phyloP scores from a whole-genome alignment of 805 yeast genomes.

The Wickerhamomyces bisporus region DNA sequence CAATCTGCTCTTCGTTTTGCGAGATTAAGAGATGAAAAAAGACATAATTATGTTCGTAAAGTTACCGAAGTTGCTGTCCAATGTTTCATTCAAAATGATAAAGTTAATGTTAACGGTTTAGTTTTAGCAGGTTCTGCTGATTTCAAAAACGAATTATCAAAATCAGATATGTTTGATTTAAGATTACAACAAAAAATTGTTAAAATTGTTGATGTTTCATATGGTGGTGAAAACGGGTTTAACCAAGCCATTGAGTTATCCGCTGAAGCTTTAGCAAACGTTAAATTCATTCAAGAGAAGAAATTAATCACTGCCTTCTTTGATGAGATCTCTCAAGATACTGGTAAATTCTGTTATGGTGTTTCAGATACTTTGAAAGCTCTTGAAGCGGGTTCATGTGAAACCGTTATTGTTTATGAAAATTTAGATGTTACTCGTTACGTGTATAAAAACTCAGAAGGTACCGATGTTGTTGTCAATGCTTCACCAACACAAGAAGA shows the following conservation, averaged over 20 bases:
- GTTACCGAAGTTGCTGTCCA: conserved; percentile 98
- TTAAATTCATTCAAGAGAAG: conserved; percentile 97
- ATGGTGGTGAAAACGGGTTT: conserved; percentile 99
- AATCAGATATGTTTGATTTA: conserved; percentile 87
- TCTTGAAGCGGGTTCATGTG: conserved; percentile 93
- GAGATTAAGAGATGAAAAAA: conserved; percentile 97
- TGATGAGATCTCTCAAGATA: conserved; percentile 95
- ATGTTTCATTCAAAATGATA: conserved; percentile 91
- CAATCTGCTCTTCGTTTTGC: conserved; percentile 99
- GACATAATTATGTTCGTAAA: conserved; percentile 97
- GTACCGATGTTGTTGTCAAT: conserved; percentile 65
- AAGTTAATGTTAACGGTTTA: conserved; percentile 89
- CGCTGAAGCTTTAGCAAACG: conserved; percentile 95
- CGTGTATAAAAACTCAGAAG: conserved; percentile 79
- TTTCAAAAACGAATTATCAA: conserved; percentile 90
- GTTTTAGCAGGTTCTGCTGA: conserved; percentile 99
- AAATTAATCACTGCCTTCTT: conserved; percentile 87
- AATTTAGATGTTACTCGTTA: conserved; percentile 83
- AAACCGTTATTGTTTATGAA: conserved; percentile 87
- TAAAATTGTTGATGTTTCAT: conserved; percentile 92
- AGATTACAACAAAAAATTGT: conserved; percentile 85
- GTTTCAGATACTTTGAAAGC: conserved; percentile 96
- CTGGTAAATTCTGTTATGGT: conserved; percentile 97
- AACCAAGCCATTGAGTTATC: conserved; percentile 98
- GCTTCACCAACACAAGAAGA: conserved; percentile 70